Conservation (phyloP, 2,329 filamentous ascomycete species). For the Cladosporium sp. region DNA sequence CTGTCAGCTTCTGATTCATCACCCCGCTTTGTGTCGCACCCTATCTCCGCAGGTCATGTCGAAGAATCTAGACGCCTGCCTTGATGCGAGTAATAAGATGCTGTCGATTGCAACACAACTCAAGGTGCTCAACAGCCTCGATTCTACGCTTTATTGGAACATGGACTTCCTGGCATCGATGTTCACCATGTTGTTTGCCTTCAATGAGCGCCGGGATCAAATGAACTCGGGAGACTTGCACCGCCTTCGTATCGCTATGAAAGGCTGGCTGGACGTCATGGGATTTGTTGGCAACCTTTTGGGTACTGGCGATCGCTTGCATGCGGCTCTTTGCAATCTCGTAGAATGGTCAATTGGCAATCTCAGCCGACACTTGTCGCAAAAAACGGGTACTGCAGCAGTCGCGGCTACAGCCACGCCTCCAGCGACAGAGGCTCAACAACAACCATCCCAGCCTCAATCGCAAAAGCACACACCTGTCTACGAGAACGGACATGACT, state of each 20-base stretch:
- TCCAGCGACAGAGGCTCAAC: neutral
- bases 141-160: conserved; percentile 74
- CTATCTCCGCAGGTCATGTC: conserved; percentile 57
- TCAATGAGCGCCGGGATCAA: conserved; percentile 62
- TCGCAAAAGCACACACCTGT: conserved; percentile 2
- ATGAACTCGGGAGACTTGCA: conserved; percentile 57
- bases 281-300: conserved; percentile 62
- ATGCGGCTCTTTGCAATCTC: conserved; percentile 46
- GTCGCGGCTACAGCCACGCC: conserved; percentile 33
- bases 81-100: conserved; percentile 62
- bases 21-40: conserved; percentile 49
- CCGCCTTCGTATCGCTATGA: conserved; percentile 63
- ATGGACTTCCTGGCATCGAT: conserved; percentile 69
- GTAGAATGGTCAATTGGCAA: conserved; percentile 46
- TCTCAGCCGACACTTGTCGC: conserved; percentile 42
- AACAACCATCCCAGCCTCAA: neutral
- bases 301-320: conserved; percentile 50
- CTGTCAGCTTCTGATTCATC: conserved; percentile 49
- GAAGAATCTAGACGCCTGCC: conserved; percentile 54
- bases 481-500: neutral
- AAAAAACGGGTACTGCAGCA: conserved; percentile 39
- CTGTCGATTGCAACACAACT: conserved; percentile 57
- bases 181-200: conserved; percentile 66
- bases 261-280: conserved; percentile 64
- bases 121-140: conserved; percentile 62